Conservation (phyloP, 225 moss, liverwort and hornwort genomes). For the Climacium dendroides region DNA sequence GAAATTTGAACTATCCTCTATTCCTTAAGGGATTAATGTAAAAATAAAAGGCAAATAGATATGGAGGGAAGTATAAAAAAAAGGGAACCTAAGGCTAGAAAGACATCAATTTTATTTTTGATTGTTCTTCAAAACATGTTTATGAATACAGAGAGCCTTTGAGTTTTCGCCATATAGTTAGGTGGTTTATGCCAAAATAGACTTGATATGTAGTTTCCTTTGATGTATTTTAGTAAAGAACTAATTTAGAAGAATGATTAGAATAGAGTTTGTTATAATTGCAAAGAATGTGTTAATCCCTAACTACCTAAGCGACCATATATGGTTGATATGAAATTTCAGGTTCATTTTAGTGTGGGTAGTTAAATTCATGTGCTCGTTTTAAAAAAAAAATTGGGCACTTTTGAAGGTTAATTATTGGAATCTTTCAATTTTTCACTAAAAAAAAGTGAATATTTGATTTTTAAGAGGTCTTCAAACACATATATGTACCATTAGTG, state of each 20-base stretch:
- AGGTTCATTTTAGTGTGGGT: too few relatives aligned
- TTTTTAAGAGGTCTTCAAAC: too few relatives aligned
- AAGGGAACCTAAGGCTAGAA: background rate
- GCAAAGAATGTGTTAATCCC: too few relatives aligned
- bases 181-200: background rate
- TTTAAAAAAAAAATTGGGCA: too few relatives aligned
- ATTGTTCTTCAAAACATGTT: background rate
- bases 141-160: background rate
- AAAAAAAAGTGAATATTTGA: too few relatives aligned
- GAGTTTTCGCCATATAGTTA: fast-evolving
- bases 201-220: background rate
- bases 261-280: background rate
- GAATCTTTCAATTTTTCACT: too few relatives aligned
- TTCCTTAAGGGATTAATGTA: background rate
- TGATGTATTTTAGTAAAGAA: background rate
- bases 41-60: background rate
- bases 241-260: background rate
- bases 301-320: too few relatives aligned
- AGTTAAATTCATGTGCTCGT: too few relatives aligned
- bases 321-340: too few relatives aligned
- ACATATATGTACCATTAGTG: too few relatives aligned
- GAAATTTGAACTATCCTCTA: fast-evolving
- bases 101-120: too few relatives aligned
- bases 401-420: too few relatives aligned
- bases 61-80: background rate